Percentiles rank a stretch among this genome's conserved stretches.
These are phyloP conservation scores for Fusarium nurragi DNA, from an alignment of 2,329 filamentous ascomycete species.

Conservation along the genomic window DNA sequence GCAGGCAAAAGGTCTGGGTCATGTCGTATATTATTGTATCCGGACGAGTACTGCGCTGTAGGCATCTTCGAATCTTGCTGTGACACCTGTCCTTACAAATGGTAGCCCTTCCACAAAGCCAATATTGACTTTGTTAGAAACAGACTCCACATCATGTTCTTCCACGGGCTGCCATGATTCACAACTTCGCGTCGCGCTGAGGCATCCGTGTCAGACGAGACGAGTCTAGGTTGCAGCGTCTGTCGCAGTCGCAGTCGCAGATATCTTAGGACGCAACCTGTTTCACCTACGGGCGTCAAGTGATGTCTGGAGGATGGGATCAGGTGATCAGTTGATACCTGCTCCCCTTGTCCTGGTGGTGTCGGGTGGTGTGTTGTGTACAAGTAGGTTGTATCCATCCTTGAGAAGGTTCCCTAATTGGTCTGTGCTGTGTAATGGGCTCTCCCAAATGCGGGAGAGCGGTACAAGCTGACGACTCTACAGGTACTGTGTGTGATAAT, in stretches of 20 bases:
- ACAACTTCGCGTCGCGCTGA: not conserved
- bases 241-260: not conserved
- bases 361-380: slow-evolving; percentile 21
- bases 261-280: slow-evolving; percentile 33
- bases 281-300: slow-evolving; percentile 36
- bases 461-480: slow-evolving; percentile 16
- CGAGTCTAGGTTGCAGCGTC: slow-evolving; percentile 18
- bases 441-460: slow-evolving; percentile 26
- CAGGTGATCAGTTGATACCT: slow-evolving; percentile 30
- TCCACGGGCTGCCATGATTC: not conserved
- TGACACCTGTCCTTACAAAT: slow-evolving; percentile 4
- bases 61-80: slow-evolving; percentile 1
- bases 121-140: not conserved
- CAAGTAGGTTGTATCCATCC: not conserved
- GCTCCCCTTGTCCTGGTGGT: slow-evolving; percentile 11
- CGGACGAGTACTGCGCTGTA: not conserved
- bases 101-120: not conserved
- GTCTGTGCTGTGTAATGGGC: slow-evolving; percentile 14
- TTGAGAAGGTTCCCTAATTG: slow-evolving; percentile 18
- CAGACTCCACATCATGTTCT: not conserved
- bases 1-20: not conserved
- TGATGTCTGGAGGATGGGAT: slow-evolving; percentile 29
- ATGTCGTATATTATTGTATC: not conserved
- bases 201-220: slow-evolving; percentile 12
- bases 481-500: not conserved